Percentiles rank a stretch among this genome's conserved stretches.
Conservation (phyloP, 257 asterid genomes). For the Gynochthodes officinalis region DNA sequence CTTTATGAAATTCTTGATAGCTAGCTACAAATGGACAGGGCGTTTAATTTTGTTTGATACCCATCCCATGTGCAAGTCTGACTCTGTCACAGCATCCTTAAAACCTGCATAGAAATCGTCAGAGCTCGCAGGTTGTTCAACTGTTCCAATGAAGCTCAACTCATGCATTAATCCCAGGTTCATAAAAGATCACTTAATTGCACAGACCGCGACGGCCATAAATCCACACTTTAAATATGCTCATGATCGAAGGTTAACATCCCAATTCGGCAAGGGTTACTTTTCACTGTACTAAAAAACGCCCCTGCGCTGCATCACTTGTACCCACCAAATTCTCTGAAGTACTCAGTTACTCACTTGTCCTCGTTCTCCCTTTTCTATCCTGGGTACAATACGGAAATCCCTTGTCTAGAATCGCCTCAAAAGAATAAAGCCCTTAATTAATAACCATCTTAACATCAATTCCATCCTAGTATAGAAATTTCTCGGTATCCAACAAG, state of each 20-base stretch:
- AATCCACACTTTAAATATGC: background rate
- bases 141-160: conserved; percentile 27
- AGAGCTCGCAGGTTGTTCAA: conserved; percentile 15
- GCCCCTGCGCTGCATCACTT: background rate
- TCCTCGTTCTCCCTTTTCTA: conserved; percentile 1
- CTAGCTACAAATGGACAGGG: background rate
- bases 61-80: conserved; percentile 23
- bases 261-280: conserved; percentile 5
- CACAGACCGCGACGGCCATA: conserved; percentile 6
- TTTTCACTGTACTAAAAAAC: background rate
- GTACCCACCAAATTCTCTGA: conserved; percentile 19
- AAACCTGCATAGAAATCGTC: conserved; percentile 15
- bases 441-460: conserved; percentile 13
- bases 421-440: conserved; percentile 18
- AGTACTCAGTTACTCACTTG: background rate
- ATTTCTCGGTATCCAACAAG: conserved; percentile 24
- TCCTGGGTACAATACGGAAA: conserved; percentile 3
- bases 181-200: conserved; percentile 3
- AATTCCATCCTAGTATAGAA: conserved; percentile 17
- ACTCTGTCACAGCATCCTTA: conserved; percentile 10
- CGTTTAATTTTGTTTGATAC: background rate
- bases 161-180: too few species aligned
- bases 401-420: conserved; percentile 7
- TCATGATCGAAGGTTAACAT: too few species aligned
- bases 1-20: background rate